Evolutionary conservation across 2,329 filamentous ascomycete species (phyloP).

Genomic region (Colletotrichum aenigma): DNA sequence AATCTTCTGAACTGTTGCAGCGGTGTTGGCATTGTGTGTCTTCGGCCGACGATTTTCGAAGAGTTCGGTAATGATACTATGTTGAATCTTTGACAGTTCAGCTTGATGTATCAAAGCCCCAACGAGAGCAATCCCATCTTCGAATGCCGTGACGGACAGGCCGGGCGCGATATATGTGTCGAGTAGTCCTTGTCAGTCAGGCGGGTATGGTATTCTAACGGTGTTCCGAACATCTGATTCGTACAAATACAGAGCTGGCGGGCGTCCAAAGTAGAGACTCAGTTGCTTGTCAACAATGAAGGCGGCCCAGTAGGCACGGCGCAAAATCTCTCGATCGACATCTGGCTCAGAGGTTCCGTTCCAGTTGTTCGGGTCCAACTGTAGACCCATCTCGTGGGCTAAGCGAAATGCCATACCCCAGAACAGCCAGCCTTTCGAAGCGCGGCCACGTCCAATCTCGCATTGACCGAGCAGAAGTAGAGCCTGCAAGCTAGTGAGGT

Average conservation of each 20-base stretch:
- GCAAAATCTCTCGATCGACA: constrained; percentile 50
- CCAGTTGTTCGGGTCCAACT: constrained; percentile 57
- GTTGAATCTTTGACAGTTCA: constrained; percentile 52
- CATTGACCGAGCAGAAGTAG: constrained; percentile 49
- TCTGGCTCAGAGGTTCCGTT: constrained; percentile 37
- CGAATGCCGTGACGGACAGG: constrained; percentile 38
- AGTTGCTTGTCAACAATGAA: constrained; percentile 56
- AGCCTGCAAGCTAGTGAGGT: constrained; percentile 50
- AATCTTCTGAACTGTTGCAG: constrained; percentile 47
- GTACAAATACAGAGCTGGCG: constrained; percentile 52
- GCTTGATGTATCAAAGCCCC: constrained; percentile 51
- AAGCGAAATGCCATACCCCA: constrained; percentile 57
- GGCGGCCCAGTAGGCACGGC: constrained; percentile 55
- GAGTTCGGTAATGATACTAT: constrained; percentile 53
- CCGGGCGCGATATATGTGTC: neutral
- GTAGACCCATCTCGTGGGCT: constrained; percentile 56
- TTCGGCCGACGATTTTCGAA: constrained; percentile 52
- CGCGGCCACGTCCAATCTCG: constrained; percentile 50
- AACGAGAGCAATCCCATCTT: constrained; percentile 48
- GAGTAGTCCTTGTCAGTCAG: constrained; percentile 48
- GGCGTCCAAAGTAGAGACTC: constrained; percentile 55
- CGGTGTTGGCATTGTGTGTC: constrained; percentile 43
- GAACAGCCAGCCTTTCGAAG: constrained; percentile 55
- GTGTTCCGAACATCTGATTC: constrained; percentile 55
- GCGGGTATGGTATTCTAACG: constrained; percentile 51